phyloP scores from a whole-genome alignment of 257 asterid species.

The Orobanche coerulescens region DNA sequence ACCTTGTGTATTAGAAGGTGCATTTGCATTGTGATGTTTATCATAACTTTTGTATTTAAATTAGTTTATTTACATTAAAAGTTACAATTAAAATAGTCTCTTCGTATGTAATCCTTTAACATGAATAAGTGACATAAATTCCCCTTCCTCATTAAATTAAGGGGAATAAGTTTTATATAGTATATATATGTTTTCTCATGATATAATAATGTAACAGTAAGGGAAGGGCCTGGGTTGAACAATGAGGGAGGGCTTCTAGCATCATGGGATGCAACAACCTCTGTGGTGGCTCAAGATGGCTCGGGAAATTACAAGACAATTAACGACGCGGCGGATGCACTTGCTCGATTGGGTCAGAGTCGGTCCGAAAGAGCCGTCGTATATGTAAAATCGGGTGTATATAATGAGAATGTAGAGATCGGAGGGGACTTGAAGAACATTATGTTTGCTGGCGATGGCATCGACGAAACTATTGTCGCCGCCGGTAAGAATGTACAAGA shows the following conservation, averaged over 20 bases:
- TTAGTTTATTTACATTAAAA: too few species aligned
- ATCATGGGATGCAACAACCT: constrained; percentile 38
- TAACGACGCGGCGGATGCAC: constrained; percentile 45
- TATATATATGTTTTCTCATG: background rate
- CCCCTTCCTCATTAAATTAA: too few species aligned
- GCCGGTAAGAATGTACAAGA: constrained; percentile 36
- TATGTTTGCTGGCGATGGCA: constrained; percentile 79
- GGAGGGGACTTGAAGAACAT: constrained; percentile 33
- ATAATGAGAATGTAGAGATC: constrained; percentile 44
- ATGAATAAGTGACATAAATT: too few species aligned
- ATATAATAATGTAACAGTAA: constrained; percentile 2
- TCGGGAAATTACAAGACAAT: constrained; percentile 56
- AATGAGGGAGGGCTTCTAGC: constrained; percentile 29
- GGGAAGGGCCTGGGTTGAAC: constrained; percentile 17
- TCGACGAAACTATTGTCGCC: constrained; percentile 50
- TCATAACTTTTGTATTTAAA: too few species aligned
- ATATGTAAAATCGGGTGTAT: constrained; percentile 52
- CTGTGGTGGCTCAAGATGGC: constrained; percentile 73
- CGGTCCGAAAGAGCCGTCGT: constrained; percentile 33
- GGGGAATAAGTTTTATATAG: background rate
- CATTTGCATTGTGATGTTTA: too few species aligned
- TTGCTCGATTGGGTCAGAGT: constrained; percentile 25
- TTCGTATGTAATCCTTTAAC: too few species aligned
- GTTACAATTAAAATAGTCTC: too few species aligned
- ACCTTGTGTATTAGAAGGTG: too few species aligned